Evolutionary conservation across 768 basidiomycete species (phyloP).

Genomic region (Russula compacta): DNA sequence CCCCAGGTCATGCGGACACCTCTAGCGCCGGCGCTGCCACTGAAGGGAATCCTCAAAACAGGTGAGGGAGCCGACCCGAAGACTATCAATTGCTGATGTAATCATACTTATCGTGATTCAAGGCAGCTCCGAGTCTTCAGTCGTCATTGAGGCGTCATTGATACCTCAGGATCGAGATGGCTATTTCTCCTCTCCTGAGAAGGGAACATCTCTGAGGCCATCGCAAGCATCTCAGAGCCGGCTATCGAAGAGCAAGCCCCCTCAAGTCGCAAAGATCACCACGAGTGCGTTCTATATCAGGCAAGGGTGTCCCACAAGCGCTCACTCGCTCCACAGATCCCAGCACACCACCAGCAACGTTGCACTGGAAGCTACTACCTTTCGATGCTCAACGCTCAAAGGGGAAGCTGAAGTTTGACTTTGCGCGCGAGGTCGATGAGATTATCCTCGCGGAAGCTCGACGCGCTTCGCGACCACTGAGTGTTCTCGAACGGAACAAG

Average conservation of each 20-base stretch:
- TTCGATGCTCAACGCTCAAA: slow-evolving; percentile 28
- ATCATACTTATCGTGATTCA: not conserved
- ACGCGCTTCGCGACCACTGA: slow-evolving; percentile 24
- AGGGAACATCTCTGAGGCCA: not conserved
- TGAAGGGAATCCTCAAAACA: slow-evolving; percentile 19
- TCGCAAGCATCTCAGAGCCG: not conserved
- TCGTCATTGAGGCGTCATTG: slow-evolving; percentile 4
- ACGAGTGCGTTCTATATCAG: not conserved
- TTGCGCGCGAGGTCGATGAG: slow-evolving; percentile 28
- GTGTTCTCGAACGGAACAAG: slow-evolving; percentile 34
- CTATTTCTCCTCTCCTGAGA: slow-evolving; percentile 26
- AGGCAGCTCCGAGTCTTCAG: slow-evolving; percentile 8
- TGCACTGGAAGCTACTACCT: slow-evolving; percentile 44
- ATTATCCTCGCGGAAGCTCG: slow-evolving; percentile 24
- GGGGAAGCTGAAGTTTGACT: slow-evolving; percentile 41
- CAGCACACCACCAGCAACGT: slow-evolving; percentile 30
- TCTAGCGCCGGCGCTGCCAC: not conserved
- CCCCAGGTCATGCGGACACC: slow-evolving; percentile 5
- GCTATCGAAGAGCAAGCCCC: not conserved
- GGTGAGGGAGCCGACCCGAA: slow-evolving; percentile 10
- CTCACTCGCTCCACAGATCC: not conserved
- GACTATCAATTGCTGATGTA: slow-evolving; percentile 1
- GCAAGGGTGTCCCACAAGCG: not conserved
- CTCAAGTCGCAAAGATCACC: not conserved
- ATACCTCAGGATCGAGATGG: slow-evolving; percentile 16